These are phyloP conservation scores for Suaeda aralocaspica DNA, from an alignment of 148 eudicot genomes.

Conservation along the genomic window DNA sequence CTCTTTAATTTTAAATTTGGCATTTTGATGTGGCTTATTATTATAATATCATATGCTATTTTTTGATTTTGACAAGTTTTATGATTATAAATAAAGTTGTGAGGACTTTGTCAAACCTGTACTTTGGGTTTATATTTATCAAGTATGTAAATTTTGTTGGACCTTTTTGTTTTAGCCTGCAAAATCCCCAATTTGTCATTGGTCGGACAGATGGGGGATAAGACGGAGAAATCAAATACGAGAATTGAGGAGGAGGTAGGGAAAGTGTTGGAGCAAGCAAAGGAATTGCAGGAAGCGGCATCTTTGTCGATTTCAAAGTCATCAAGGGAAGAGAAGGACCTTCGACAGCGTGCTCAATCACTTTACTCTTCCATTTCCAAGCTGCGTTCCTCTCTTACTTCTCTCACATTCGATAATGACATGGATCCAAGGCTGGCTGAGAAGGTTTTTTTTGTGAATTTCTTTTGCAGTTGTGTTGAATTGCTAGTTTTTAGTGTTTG, in stretches of 20 bases:
- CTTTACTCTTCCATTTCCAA: conserved; percentile 49
- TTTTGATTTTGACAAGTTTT: no score
- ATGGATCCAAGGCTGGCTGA: conserved; percentile 57
- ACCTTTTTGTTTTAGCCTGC: not conserved
- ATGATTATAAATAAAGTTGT: no score
- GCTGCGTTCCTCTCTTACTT: conserved; percentile 43
- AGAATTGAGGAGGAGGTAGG: conserved; percentile 47
- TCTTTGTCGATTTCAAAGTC: conserved; percentile 53
- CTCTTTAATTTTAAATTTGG: no score
- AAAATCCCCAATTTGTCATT: no score
- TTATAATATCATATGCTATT: no score
- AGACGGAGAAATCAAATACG: conserved; percentile 19
- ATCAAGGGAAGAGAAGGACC: conserved; percentile 59
- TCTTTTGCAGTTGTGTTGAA: not conserved
- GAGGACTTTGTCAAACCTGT: not conserved
- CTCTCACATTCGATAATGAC: conserved; percentile 24
- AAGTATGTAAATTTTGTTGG: not conserved
- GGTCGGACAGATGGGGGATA: conserved; percentile 22
- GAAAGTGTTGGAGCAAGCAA: conserved; percentile 53
- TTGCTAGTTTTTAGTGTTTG: conserved; percentile 6
- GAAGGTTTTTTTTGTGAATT: conserved; percentile 41
- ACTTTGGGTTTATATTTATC: not conserved
- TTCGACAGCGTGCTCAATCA: conserved; percentile 55
- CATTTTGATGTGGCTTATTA: no score
- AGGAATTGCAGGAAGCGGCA: conserved; percentile 82